Conservation (phyloP, 306 rosid species). For the Cicer yamashitae region DNA sequence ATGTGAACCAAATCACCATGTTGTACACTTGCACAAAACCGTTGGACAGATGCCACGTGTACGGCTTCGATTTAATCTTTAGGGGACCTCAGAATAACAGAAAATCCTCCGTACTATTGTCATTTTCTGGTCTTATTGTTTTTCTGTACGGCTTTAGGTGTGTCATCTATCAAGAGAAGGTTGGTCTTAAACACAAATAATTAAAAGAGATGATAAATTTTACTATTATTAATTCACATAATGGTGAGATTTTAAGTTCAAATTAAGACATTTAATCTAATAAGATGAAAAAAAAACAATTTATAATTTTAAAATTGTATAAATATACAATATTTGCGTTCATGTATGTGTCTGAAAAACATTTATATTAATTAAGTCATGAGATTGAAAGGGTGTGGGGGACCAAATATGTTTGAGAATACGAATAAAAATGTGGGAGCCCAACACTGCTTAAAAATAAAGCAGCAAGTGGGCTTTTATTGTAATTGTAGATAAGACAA, state of each 20-base stretch:
- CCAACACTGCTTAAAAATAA: background rate
- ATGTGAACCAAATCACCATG: conserved; percentile 52
- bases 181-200: background rate
- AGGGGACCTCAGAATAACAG: conserved; percentile 40
- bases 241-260: rapidly evolving
- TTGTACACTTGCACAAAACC: conserved; percentile 47
- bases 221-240: no score
- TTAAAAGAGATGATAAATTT: no score
- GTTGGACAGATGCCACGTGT: conserved; percentile 52
- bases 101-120: conserved; percentile 56
- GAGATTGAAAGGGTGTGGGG: background rate
- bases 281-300: no score
- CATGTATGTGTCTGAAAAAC: no score
- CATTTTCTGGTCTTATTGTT: conserved; percentile 42
- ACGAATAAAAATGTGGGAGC: background rate
- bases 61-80: conserved; percentile 44
- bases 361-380: background rate
- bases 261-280: no score
- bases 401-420: conserved; percentile 16
- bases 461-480: conserved; percentile 10
- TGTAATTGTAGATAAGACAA: conserved; percentile 23
- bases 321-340: no score
- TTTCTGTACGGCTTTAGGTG: background rate
- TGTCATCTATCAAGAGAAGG: background rate
- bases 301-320: no score